Evolutionary conservation across 2,329 filamentous ascomycete genomes (phyloP).

Genomic region (Emergomyces africanus): DNA sequence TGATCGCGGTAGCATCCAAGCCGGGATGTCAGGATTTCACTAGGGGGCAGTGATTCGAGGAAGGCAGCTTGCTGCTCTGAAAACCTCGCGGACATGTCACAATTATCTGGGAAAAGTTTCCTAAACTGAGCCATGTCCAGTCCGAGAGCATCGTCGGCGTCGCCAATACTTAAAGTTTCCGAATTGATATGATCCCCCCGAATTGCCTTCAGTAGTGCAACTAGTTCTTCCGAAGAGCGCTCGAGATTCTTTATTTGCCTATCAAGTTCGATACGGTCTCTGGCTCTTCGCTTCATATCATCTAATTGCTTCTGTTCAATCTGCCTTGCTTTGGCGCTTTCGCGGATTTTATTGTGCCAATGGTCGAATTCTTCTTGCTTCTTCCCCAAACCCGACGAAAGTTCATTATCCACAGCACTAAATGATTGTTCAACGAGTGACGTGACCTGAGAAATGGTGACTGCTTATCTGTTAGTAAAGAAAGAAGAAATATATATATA

Average conservation of each 20-base stretch:
- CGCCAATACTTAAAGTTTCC: conserved; percentile 34
- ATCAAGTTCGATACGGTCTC: conserved; percentile 50
- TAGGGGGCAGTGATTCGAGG: conserved; percentile 43
- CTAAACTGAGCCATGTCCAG: conserved; percentile 25
- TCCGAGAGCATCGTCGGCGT: conserved; percentile 33
- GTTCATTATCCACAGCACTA: conserved; percentile 62
- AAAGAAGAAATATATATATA: no score
- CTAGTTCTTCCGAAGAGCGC: conserved; percentile 59
- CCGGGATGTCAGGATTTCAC: conserved; percentile 51
- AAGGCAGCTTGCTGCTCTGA: conserved; percentile 31
- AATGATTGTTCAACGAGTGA: conserved; percentile 72
- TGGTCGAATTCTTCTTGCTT: conserved; percentile 77
- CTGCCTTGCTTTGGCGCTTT: conserved; percentile 64
- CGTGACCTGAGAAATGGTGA: conserved; percentile 25
- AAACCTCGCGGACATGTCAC: conserved; percentile 30
- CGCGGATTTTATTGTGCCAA: conserved; percentile 67
- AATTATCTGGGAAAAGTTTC: conserved; percentile 24
- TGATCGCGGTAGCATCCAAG: conserved; percentile 58
- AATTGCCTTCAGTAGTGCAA: conserved; percentile 39
- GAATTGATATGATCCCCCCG: conserved; percentile 32
- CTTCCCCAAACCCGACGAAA: conserved; percentile 65
- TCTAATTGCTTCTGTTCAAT: conserved; percentile 65
- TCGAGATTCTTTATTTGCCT: conserved; percentile 67
- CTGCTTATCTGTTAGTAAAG: conserved; percentile 26
- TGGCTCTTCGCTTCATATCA: conserved; percentile 51